Conservation (phyloP, 257 asterid genomes). For the Solanum verrucosum region DNA sequence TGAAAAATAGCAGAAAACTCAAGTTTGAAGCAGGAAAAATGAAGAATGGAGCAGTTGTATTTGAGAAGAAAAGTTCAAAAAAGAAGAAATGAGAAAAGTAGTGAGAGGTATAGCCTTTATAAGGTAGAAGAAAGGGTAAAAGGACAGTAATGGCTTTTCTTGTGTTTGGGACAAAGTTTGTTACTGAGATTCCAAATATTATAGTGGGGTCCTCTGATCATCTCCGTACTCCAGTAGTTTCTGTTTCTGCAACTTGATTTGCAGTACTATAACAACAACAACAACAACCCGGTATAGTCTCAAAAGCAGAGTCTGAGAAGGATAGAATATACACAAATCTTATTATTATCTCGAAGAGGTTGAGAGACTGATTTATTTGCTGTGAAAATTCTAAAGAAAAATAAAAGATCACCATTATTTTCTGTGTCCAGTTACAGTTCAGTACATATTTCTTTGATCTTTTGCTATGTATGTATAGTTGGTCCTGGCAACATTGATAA, state of each 20-base stretch:
- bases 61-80: neutral
- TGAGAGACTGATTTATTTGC: no score
- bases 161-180: slow-evolving; percentile 15
- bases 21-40: neutral
- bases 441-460: neutral
- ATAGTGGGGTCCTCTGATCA: slow-evolving; percentile 22
- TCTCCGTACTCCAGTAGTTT: slow-evolving; percentile 12
- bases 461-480: neutral
- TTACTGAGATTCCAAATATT: slow-evolving; percentile 21
- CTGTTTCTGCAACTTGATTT: neutral
- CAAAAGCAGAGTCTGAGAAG: no score
- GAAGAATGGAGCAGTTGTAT: neutral
- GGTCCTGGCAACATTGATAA: neutral
- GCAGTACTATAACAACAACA: neutral
- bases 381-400: neutral
- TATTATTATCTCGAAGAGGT: neutral
- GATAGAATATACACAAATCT: neutral
- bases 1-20: neutral
- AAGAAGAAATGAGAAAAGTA: neutral
- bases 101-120: neutral
- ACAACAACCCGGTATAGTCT: neutral
- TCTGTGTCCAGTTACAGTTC: neutral
- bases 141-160: neutral
- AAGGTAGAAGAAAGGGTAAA: neutral
- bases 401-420: neutral